A percentile compares a stretch with the other conserved stretches of the same genome.
These are phyloP conservation scores for Nyssa sinensis DNA, from an alignment of 148 eudicot genomes.

Conservation along the genomic window DNA sequence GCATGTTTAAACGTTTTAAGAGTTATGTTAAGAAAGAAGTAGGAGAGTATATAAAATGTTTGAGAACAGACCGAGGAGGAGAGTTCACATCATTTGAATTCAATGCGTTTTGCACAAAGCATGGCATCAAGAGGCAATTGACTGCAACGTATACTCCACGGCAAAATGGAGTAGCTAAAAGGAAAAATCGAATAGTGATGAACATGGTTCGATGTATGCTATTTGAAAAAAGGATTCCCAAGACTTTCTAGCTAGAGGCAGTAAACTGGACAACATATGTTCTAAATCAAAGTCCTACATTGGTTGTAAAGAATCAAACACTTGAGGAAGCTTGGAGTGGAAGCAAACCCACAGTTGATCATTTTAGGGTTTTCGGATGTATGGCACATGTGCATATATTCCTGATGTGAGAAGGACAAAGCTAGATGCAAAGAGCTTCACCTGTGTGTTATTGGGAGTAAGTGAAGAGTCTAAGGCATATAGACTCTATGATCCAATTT, in stretches of 20 bases:
- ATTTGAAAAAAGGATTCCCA: neutral
- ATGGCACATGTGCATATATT: too few relatives aligned
- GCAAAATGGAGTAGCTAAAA: conserved; percentile 12
- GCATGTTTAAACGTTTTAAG: conserved; percentile 16
- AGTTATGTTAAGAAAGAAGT: conserved; percentile 12
- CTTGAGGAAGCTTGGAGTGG: too few relatives aligned
- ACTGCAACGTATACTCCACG: conserved; percentile 17
- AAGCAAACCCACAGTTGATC: too few relatives aligned
- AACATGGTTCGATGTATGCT: neutral
- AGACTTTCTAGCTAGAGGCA: conserved; percentile 15
- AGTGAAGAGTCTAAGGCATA: neutral
- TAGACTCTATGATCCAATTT: too few relatives aligned
- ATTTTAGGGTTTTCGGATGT: too few relatives aligned
- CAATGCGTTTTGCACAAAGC: neutral
- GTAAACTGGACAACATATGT: neutral
- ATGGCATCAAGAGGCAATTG: conserved; percentile 12
- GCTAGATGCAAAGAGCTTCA: neutral
- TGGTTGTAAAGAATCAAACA: too few relatives aligned
- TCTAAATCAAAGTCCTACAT: too few relatives aligned
- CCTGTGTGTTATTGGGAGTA: too few relatives aligned
- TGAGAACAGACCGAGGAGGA: conserved; percentile 14
- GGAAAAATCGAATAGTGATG: neutral
- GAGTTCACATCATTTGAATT: conserved; percentile 11
- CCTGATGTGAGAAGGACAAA: too few relatives aligned
- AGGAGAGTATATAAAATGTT: neutral